phyloP scores from a whole-genome alignment of 176 grass and related monocot genomes.

The Puccinellia tenuiflora region DNA sequence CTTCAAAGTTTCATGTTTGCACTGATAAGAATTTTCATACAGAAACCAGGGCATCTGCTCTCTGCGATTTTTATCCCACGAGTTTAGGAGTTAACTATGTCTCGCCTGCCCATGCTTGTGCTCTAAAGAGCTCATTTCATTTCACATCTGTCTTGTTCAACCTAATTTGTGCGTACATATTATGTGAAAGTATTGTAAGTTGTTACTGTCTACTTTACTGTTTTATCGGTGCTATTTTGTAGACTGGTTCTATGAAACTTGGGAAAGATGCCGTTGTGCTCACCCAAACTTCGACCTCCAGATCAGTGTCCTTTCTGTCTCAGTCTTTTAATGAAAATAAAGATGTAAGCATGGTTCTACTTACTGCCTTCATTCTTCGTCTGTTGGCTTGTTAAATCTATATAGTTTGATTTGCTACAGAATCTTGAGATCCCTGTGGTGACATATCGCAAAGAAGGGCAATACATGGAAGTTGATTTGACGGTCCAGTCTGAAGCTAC shows the following conservation, averaged over 20 bases:
- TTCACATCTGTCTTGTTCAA: background rate
- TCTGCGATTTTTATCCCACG: background rate
- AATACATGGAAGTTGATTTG: conserved; percentile 88
- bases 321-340: conserved; percentile 75
- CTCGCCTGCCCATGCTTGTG: background rate
- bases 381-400: background rate
- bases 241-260: conserved; percentile 93
- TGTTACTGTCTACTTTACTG: background rate
- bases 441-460: conserved; percentile 57
- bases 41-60: background rate
- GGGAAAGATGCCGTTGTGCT: conserved; percentile 88
- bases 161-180: background rate
- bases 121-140: background rate
- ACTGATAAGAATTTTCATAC: background rate
- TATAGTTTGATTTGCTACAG: conserved; percentile 37
- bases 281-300: conserved; percentile 68
- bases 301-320: conserved; percentile 83
- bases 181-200: background rate
- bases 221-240: conserved; percentile 19
- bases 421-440: conserved; percentile 88
- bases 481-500: conserved; percentile 59
- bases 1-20: conserved; percentile 9
- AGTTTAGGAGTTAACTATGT: conserved; percentile 8
- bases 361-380: background rate
- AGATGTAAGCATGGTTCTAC: conserved; percentile 42